phyloP scores from a whole-genome alignment of 305 asterid species.

The Solanum hybrid region DNA sequence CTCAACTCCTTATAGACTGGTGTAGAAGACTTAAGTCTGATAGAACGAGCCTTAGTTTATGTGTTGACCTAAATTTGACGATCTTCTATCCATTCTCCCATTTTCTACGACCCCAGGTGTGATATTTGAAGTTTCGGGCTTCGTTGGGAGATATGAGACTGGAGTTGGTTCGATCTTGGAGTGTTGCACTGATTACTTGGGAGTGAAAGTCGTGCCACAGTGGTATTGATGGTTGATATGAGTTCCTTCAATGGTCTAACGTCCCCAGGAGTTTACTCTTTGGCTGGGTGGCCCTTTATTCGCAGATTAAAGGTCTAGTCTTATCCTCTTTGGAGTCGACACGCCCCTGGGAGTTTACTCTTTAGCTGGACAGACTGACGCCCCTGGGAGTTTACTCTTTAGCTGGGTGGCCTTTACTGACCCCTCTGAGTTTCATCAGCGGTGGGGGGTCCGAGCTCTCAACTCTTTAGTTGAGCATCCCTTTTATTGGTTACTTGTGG shows the following conservation, averaged over 20 bases:
- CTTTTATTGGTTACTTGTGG: neutral
- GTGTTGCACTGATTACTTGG: neutral
- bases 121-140: neutral
- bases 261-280: neutral
- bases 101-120: neutral
- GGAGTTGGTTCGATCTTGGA: neutral
- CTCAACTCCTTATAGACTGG: neutral
- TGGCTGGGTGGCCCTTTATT: neutral
- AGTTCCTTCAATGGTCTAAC: neutral
- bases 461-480: neutral
- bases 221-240: neutral
- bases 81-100: neutral
- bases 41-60: neutral
- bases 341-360: neutral
- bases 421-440: neutral
- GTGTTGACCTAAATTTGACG: neutral
- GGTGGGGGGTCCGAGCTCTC: too few species aligned
- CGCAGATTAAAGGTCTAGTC: neutral
- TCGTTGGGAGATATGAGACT: neutral
- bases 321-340: neutral
- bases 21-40: too few species aligned
- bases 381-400: neutral
- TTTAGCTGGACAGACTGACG: neutral
- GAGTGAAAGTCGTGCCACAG: neutral
- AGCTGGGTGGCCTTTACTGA: neutral